A percentile compares a stretch with the other conserved stretches of the same genome.
Conservation (phyloP, 2,329 filamentous ascomycete species). For the Coleophoma eucalyptorum region DNA sequence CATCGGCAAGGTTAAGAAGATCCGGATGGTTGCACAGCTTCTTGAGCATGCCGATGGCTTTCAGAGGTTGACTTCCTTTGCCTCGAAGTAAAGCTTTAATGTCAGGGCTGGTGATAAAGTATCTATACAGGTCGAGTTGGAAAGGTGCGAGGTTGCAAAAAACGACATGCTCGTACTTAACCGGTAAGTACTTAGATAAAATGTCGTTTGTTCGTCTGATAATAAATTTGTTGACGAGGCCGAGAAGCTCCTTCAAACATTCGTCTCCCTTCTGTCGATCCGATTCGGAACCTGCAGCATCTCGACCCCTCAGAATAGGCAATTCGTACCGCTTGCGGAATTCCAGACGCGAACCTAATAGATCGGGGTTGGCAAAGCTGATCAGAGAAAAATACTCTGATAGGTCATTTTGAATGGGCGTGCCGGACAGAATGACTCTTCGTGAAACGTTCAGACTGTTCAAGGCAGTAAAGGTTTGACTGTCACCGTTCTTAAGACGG, state of each 20-base stretch:
- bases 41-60: conserved; percentile 94
- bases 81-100: conserved; percentile 89
- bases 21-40: conserved; percentile 99
- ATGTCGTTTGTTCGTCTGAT: conserved; percentile 98
- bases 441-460: conserved; percentile 87
- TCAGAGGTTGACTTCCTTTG: conserved; percentile 92
- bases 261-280: conserved; percentile 82
- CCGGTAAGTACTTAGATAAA: conserved; percentile 90
- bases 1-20: conserved; percentile 75
- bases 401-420: conserved; percentile 97
- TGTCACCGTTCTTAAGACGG: conserved; percentile 94
- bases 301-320: conserved; percentile 85
- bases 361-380: conserved; percentile 91
- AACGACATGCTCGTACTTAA: conserved; percentile 99
- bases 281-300: conserved; percentile 81
- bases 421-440: conserved; percentile 92
- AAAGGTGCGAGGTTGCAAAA: conserved; percentile 95
- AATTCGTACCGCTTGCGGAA: conserved; percentile 94
- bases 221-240: conserved; percentile 95
- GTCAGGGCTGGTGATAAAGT: conserved; percentile 93
- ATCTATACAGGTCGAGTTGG: conserved; percentile 90
- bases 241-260: conserved; percentile 74
- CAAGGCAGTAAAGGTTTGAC: conserved; percentile 87
- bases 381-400: conserved; percentile 96
- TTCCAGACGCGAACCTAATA: conserved; percentile 83